Conservation (phyloP, 164 flowering plant species). For the Echeveria elegans region DNA sequence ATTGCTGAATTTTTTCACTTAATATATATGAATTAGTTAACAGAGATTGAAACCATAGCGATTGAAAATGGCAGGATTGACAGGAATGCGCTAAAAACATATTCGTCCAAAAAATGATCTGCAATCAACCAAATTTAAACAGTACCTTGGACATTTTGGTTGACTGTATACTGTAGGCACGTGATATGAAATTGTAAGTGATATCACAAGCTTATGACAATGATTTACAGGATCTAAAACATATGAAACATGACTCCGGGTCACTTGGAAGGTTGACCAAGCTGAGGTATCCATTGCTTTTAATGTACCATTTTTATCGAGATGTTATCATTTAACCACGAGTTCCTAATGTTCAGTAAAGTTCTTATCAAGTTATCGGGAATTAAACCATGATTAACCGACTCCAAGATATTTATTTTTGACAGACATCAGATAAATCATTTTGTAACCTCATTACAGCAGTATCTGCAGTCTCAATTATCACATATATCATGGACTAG, state of each 20-base stretch:
- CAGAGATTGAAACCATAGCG: no score
- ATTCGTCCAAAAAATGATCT: no score
- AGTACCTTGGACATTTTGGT: no score
- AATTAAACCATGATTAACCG: not conserved
- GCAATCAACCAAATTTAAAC: no score
- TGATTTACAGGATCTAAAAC: constrained; percentile 37
- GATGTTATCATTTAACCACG: not conserved
- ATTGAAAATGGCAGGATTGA: no score
- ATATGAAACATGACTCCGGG: constrained; percentile 13
- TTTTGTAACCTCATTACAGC: constrained; percentile 72
- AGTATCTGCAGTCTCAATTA: constrained; percentile 82
- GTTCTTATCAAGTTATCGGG: not conserved
- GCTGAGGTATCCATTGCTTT: constrained; percentile 39
- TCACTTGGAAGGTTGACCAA: constrained; percentile 26
- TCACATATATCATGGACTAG: constrained; percentile 84
- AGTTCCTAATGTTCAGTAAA: not conserved
- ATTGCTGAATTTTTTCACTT: no score
- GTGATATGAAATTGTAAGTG: no score
- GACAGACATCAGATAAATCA: constrained; percentile 83
- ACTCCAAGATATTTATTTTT: constrained; percentile 7
- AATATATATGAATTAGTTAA: no score
- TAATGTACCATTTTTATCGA: not conserved
- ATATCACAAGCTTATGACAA: no score
- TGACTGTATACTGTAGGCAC: no score
- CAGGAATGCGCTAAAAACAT: no score